These are phyloP conservation scores for Parietaria judaica DNA, from an alignment of 306 rosid genomes.

Conservation along the genomic window DNA sequence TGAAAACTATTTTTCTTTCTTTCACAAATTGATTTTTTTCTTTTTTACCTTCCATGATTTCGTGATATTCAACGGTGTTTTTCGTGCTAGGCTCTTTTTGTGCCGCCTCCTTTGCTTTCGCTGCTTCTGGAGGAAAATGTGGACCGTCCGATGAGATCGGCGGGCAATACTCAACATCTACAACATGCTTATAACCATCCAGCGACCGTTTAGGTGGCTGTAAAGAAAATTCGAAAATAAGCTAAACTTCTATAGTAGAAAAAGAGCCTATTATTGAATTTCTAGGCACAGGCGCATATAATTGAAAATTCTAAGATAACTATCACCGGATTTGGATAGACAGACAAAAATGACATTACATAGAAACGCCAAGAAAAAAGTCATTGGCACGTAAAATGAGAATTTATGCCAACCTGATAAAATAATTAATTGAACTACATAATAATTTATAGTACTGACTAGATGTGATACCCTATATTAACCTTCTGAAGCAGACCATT, in stretches of 20 bases:
- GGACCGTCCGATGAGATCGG: conserved; percentile 70
- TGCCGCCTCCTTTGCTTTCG: conserved; percentile 81
- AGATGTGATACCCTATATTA: too few species aligned
- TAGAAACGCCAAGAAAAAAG: too few species aligned
- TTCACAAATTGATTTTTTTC: not conserved
- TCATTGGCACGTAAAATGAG: too few species aligned
- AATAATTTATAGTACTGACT: too few species aligned
- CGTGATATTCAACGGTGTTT: conserved; percentile 74
- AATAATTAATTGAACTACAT: too few species aligned
- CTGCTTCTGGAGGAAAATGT: conserved; percentile 71
- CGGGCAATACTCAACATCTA: conserved; percentile 69
- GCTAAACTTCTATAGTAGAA: too few species aligned
- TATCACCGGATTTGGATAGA: conserved; percentile 6
- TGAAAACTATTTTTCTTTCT: not conserved
- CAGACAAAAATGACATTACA: too few species aligned
- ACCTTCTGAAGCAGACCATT: too few species aligned
- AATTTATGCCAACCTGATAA: too few species aligned
- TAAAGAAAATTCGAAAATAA: not conserved
- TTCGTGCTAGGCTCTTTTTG: conserved; percentile 59
- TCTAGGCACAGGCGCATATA: too few species aligned
- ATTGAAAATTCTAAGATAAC: not conserved
- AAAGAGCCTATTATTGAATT: too few species aligned
- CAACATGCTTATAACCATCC: conserved; percentile 91
- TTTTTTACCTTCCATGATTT: conserved; percentile 72
- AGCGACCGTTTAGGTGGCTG: conserved; percentile 76